Conservation (phyloP, 169 alveolate genomes). For the Cyclospora cayetanensis region DNA sequence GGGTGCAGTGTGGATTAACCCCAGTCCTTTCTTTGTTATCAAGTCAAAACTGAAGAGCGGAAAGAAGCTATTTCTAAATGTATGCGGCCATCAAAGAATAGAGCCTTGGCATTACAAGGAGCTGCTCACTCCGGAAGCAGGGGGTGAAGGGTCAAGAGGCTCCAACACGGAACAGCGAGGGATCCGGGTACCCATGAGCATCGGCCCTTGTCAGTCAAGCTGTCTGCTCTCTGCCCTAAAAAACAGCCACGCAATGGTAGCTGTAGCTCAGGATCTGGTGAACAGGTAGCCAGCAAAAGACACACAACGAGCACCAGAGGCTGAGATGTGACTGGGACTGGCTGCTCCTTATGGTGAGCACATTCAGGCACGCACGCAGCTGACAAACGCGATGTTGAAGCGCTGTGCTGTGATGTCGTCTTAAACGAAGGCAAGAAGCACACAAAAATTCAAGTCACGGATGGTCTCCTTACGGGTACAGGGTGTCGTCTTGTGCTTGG, state of each 20-base stretch:
- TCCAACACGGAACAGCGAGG: not conserved
- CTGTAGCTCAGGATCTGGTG: too few species aligned
- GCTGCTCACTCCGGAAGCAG: not conserved
- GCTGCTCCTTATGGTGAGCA: too few species aligned
- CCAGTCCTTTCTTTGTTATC: conserved; percentile 34
- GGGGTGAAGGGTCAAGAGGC: not conserved
- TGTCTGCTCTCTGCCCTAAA: not conserved
- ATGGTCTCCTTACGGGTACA: too few species aligned
- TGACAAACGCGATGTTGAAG: conserved; percentile 50
- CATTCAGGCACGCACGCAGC: conserved; percentile 34
- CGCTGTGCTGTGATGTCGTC: conserved; percentile 56
- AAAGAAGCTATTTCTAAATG: conserved; percentile 51
- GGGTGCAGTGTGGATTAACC: conserved; percentile 23
- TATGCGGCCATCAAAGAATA: conserved; percentile 41
- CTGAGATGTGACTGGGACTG: too few species aligned
- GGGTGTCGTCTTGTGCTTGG: too few species aligned
- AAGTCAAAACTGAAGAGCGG: conserved; percentile 52
- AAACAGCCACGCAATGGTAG: not conserved
- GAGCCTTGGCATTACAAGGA: conserved; percentile 70
- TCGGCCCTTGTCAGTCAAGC: conserved; percentile 43
- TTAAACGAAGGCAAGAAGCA: conserved; percentile 44
- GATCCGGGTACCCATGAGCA: conserved; percentile 65
- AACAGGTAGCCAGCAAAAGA: too few species aligned
- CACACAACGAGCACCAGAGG: too few species aligned
- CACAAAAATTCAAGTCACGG: too few species aligned